phyloP scores from a whole-genome alignment of 768 basidiomycete genomes.

The Leccinum boreale region DNA sequence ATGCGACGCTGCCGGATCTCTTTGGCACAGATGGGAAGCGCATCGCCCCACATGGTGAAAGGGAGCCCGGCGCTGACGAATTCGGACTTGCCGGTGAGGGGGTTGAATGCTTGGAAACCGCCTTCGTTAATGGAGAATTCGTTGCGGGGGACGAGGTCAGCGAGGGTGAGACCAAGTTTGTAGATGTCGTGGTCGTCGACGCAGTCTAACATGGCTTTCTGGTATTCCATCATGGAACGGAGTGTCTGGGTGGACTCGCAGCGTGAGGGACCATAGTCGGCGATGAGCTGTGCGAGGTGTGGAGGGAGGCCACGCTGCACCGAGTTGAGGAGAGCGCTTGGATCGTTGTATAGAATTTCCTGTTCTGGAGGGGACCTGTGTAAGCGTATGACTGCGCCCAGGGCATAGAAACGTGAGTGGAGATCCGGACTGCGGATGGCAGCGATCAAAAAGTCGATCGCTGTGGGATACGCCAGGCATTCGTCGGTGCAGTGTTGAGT shows the following conservation, averaged over 20 bases:
- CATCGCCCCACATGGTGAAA: slow-evolving; percentile 56
- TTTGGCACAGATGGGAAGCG: slow-evolving; percentile 56
- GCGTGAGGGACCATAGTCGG: slow-evolving; percentile 44
- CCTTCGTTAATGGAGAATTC: slow-evolving; percentile 65
- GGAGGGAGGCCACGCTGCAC: slow-evolving; percentile 42
- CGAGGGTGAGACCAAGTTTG: slow-evolving; percentile 47
- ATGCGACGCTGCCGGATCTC: slow-evolving; percentile 47
- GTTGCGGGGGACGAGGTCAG: slow-evolving; percentile 49
- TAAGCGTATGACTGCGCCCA: slow-evolving; percentile 53
- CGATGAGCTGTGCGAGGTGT: slow-evolving; percentile 44
- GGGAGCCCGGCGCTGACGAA: slow-evolving; percentile 49
- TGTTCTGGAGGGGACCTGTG: slow-evolving; percentile 41
- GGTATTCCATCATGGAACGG: slow-evolving; percentile 40
- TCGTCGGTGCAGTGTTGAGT: slow-evolving; percentile 44
- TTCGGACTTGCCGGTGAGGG: slow-evolving; percentile 40
- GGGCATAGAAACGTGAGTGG: slow-evolving; percentile 46
- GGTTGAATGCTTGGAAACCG: slow-evolving; percentile 44
- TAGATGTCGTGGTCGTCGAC: slow-evolving; percentile 48
- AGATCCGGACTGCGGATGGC: slow-evolving; percentile 55
- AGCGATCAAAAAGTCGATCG: slow-evolving; percentile 52
- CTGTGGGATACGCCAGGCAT: slow-evolving; percentile 41
- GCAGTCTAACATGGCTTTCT: slow-evolving; percentile 50
- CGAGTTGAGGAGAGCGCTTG: slow-evolving; percentile 41
- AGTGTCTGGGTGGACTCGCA: slow-evolving; percentile 50
- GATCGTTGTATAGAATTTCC: slow-evolving; percentile 49